Conservation (phyloP, 225 moss, liverwort and hornwort genomes). For the Marchantia paleacea region DNA sequence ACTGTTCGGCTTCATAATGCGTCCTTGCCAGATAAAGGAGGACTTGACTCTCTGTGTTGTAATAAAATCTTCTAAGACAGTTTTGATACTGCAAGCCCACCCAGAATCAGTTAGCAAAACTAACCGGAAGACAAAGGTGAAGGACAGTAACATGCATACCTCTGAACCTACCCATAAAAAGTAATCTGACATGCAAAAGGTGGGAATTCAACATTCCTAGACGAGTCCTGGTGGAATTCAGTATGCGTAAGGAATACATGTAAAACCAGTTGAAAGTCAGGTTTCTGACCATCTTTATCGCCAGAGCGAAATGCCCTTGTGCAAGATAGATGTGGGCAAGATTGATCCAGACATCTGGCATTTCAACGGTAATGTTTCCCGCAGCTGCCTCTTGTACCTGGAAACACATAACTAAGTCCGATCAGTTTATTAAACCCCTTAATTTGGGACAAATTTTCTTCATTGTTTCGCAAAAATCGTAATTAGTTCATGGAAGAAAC, state of each 20-base stretch:
- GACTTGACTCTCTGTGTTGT: conserved; percentile 89
- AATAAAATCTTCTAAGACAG: conserved; percentile 81
- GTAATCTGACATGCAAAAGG: no score
- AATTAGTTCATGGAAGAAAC: no score
- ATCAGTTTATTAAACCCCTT: no score
- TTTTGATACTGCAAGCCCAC: conserved; percentile 64
- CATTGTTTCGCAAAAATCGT: no score
- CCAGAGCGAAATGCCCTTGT: conserved; percentile 92
- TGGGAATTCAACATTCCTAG: no score
- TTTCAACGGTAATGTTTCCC: conserved; percentile 80
- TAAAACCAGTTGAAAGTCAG: not conserved
- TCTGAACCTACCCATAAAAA: no score
- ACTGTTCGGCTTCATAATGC: conserved; percentile 98
- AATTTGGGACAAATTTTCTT: no score
- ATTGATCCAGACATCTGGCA: conserved; percentile 99
- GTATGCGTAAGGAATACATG: not conserved
- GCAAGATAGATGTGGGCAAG: conserved; percentile 95
- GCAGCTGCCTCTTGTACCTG: conserved; percentile 97
- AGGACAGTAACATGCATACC: no score
- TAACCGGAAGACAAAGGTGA: no score
- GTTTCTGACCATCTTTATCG: conserved; percentile 73
- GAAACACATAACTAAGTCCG: no score
- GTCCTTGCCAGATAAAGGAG: conserved; percentile 90
- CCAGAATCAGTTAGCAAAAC: not conserved
- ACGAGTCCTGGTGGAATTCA: no score